A percentile compares a stretch with the other conserved stretches of the same genome.
These are phyloP conservation scores for Globisporangium megalacanthum DNA, from an alignment of 352 stramenopile genomes.

Conservation along the genomic window DNA sequence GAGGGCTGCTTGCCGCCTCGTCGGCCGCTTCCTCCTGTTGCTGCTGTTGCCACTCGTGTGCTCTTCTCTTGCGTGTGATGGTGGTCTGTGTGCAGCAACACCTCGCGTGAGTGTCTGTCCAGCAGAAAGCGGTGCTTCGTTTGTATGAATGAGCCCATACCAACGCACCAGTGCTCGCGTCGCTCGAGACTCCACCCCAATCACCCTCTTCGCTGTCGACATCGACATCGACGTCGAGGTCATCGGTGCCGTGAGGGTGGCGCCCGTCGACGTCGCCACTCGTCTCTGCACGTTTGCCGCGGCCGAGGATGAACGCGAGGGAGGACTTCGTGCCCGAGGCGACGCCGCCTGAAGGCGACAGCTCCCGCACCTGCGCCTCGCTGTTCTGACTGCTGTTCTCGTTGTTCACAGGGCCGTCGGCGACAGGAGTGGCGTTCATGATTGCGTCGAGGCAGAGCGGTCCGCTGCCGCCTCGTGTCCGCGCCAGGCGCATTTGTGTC, in stretches of 20 bases:
- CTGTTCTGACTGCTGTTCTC: constrained; percentile 11
- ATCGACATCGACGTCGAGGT: constrained; percentile 1
- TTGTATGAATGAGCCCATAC: no score
- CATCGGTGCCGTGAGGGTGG: neutral
- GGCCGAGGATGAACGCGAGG: constrained; percentile 25
- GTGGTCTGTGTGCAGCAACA: neutral
- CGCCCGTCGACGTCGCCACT: neutral
- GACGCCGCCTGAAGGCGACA: constrained; percentile 3
- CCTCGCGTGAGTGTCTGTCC: neutral
- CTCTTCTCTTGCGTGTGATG: neutral
- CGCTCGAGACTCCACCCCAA: constrained; percentile 20
- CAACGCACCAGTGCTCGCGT: constrained; percentile 19
- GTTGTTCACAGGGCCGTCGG: neutral
- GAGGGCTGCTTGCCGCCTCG: constrained; percentile 1
- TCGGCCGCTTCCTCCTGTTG: neutral
- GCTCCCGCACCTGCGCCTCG: neutral
- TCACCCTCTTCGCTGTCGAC: constrained; percentile 11
- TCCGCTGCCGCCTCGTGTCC: neutral
- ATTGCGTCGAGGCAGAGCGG: constrained; percentile 11
- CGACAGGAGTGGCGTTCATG: constrained; percentile 9
- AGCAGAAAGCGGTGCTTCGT: neutral
- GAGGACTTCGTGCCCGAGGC: constrained; percentile 18
- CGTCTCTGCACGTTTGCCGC: constrained; percentile 3
- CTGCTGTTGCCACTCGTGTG: neutral
- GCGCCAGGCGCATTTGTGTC: neutral